Evolutionary conservation across 305 asterid genomes (phyloP), one percentile per base, ranked within the genome.

Genomic region (Fraxinus sp.): DNA sequence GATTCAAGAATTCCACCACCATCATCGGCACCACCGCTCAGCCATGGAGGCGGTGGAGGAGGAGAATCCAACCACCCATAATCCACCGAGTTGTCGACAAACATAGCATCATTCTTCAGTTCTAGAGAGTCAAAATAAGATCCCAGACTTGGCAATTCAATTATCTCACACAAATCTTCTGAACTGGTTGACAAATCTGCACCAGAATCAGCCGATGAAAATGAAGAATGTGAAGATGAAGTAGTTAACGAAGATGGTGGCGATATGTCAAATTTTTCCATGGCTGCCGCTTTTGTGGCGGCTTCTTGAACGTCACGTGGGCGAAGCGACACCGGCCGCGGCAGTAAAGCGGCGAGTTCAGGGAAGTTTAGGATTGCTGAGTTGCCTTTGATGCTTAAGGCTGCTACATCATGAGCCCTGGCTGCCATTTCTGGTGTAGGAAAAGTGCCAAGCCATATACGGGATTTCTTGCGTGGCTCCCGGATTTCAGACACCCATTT

Each of bases 401-500:
- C 79, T 37, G 79, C 79, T 39, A 75, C 79, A 26, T 75, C 79
- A 22, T 75, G 79, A 75, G 79, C 79, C 20, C 79, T 41, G 30
- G 79, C 79, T 7, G 79, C 79, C 79, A 75, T 75, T 75, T 75
- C 79, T 2, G 79, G 62, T 18, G 79, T 75, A 20, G 79, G 33
- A 46, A 37, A 75, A 37, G 79, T 75, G n/a, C 79, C 79, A 46
- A 75, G 79, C 79, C 79, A 75, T 39, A 75, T 75, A 4, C 79
- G 79, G 33, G 79, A 75, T 22, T 75, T 75, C 79, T 75, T 75
- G 59, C 79, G 32, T 18, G 79, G 79, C 55, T 75, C 79, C 22
- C 79, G 64, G 22, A 75, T 75, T 75, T 75, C 79, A 11, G 79
- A 75, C 55, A 75, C 79, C 79, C 79, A 75, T 75, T 75, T 75